Conservation (phyloP, 202 grass and related monocot genomes). For the Carex sylvatica region DNA sequence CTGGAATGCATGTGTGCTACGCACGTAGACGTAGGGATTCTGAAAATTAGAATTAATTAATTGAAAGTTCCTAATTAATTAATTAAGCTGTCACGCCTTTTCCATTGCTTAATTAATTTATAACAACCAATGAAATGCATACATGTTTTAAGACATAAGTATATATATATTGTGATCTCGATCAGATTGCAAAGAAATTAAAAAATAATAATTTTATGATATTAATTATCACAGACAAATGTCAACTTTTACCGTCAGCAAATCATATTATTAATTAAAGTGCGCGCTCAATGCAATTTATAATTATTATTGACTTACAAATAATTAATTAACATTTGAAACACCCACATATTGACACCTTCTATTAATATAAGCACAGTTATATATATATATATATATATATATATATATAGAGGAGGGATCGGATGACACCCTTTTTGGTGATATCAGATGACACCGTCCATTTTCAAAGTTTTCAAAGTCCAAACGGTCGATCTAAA, state of each 20-base stretch:
- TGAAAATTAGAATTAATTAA: background rate
- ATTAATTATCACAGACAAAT: background rate
- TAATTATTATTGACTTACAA: background rate
- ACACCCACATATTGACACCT: background rate
- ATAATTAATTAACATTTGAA: slow-evolving; percentile 16
- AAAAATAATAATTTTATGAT: background rate
- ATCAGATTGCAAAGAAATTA: background rate
- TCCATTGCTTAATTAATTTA: background rate
- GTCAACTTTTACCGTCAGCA: background rate
- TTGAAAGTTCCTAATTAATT: background rate
- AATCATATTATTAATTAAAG: slow-evolving; percentile 3
- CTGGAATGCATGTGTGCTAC: background rate
- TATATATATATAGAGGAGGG: too few relatives aligned
- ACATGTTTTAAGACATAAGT: background rate
- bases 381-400: background rate
- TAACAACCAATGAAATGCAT: background rate
- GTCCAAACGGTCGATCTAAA: too few relatives aligned
- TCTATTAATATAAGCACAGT: background rate
- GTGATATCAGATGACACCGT: too few relatives aligned
- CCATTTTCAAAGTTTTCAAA: too few relatives aligned
- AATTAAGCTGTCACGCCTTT: background rate
- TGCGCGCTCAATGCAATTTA: background rate
- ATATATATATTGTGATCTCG: background rate
- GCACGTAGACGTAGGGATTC: background rate
- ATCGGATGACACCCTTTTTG: too few relatives aligned